phyloP scores from a whole-genome alignment of 23 red algal species.

The Gracilaria domingensis region DNA sequence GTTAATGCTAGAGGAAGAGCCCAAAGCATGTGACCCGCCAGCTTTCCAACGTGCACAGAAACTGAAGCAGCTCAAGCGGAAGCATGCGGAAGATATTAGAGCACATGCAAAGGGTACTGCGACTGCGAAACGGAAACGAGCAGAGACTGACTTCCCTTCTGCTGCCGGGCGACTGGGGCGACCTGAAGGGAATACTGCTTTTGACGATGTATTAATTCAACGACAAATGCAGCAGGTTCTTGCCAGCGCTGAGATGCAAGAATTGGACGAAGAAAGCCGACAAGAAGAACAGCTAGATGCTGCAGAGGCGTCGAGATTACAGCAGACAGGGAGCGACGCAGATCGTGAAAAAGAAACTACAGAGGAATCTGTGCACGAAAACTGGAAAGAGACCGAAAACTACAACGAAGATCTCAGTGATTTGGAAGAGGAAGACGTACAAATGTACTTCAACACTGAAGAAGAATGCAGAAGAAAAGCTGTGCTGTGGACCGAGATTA shows the following conservation, averaged over 20 bases:
- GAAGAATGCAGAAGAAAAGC: slow-evolving; percentile 77
- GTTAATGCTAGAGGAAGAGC: slow-evolving; percentile 10
- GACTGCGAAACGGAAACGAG: slow-evolving; percentile 40
- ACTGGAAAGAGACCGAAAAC: slow-evolving; percentile 15
- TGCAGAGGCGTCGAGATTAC: background rate
- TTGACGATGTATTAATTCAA: slow-evolving; percentile 48
- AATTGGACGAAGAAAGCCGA: slow-evolving; percentile 48
- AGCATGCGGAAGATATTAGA: background rate
- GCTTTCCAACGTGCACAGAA: slow-evolving; percentile 74
- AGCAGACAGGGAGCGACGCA: slow-evolving; percentile 21
- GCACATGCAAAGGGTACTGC: background rate
- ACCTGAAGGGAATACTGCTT: slow-evolving; percentile 16
- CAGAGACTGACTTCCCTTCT: slow-evolving; percentile 18
- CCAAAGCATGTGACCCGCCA: slow-evolving; percentile 80
- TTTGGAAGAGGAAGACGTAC: slow-evolving; percentile 83
- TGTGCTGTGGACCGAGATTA: slow-evolving; percentile 78
- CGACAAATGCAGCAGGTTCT: slow-evolving; percentile 43
- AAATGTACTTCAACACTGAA: slow-evolving; percentile 74
- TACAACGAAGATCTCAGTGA: slow-evolving; percentile 74
- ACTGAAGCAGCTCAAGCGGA: slow-evolving; percentile 18
- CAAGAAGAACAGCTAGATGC: slow-evolving; percentile 28
- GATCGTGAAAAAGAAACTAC: background rate
- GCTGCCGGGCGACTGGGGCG: background rate
- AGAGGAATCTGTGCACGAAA: background rate
- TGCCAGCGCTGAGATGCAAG: slow-evolving; percentile 59